Evolutionary conservation across 116 monocot genomes (phyloP).

Genomic region (Phalaenopsis hybrid): DNA sequence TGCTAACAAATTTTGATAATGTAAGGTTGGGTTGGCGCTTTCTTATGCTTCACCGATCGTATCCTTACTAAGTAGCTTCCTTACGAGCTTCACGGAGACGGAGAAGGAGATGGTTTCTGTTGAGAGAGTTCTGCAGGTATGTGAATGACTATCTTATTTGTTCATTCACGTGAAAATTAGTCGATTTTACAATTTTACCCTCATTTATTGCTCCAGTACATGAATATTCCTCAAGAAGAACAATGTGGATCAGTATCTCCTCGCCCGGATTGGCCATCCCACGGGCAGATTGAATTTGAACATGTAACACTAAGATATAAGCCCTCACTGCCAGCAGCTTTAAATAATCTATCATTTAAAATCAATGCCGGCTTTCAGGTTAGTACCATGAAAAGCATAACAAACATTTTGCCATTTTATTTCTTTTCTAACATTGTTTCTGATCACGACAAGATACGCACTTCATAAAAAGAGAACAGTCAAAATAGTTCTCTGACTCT

Average conservation of each 20-base stretch:
- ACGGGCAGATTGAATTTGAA: slow-evolving; percentile 80
- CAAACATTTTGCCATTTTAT: neutral
- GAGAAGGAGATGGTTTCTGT: slow-evolving; percentile 99
- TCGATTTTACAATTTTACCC: neutral
- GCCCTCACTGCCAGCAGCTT: slow-evolving; percentile 58
- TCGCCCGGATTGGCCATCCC: slow-evolving; percentile 60
- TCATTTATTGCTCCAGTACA: slow-evolving; percentile 46
- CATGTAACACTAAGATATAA: slow-evolving; percentile 68
- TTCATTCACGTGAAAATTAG: neutral
- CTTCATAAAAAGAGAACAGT: neutral
- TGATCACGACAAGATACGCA: neutral
- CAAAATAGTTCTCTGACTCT: no score
- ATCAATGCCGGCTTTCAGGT: slow-evolving; percentile 79
- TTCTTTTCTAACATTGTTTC: neutral
- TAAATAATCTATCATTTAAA: slow-evolving; percentile 72
- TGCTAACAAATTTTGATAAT: neutral
- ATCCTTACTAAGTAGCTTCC: slow-evolving; percentile 72
- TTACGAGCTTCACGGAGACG: slow-evolving; percentile 91
- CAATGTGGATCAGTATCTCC: slow-evolving; percentile 34
- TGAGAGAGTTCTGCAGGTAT: slow-evolving; percentile 90
- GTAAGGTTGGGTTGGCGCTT: slow-evolving; percentile 78
- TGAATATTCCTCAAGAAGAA: slow-evolving; percentile 89
- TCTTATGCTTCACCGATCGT: slow-evolving; percentile 90
- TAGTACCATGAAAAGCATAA: neutral
- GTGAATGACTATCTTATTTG: neutral